Conservation (phyloP, 805 yeast genomes). For the Yarrowia sp. region DNA sequence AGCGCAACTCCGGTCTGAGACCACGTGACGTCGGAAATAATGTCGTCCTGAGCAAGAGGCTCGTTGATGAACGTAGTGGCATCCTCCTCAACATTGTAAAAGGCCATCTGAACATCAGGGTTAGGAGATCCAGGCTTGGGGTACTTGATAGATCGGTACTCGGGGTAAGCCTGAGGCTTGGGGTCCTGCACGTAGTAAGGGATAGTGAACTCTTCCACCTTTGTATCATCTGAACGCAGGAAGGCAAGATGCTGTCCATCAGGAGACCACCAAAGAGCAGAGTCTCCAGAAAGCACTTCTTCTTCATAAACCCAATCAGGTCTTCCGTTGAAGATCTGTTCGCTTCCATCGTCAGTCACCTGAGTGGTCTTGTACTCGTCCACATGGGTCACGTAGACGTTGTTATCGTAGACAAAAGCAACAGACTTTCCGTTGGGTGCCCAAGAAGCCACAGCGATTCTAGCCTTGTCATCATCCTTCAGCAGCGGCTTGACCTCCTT, state of each 20-base stretch:
- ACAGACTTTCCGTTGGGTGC: constrained; percentile 67
- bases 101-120: constrained; percentile 59
- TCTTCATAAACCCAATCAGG: constrained; percentile 97
- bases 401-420: constrained; percentile 66
- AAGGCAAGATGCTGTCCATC: constrained; percentile 62
- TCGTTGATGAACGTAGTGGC: constrained; percentile 31
- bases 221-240: constrained; percentile 67
- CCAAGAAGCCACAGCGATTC: constrained; percentile 63
- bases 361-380: constrained; percentile 44
- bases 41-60: constrained; percentile 38
- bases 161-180: constrained; percentile 57
- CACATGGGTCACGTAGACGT: constrained; percentile 58
- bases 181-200: constrained; percentile 66
- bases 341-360: constrained; percentile 69
- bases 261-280: constrained; percentile 87
- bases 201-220: constrained; percentile 68
- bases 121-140: constrained; percentile 83
- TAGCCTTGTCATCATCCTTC: constrained; percentile 31
- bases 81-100: constrained; percentile 36
- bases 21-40: constrained; percentile 72
- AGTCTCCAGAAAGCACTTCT: constrained; percentile 70
- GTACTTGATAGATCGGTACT: constrained; percentile 60
- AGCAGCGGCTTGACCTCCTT: constrained; percentile 40
- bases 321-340: constrained; percentile 73
- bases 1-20: constrained; percentile 54